Conservation (phyloP, 2,329 filamentous ascomycete genomes). For the Xylariales sp. region DNA sequence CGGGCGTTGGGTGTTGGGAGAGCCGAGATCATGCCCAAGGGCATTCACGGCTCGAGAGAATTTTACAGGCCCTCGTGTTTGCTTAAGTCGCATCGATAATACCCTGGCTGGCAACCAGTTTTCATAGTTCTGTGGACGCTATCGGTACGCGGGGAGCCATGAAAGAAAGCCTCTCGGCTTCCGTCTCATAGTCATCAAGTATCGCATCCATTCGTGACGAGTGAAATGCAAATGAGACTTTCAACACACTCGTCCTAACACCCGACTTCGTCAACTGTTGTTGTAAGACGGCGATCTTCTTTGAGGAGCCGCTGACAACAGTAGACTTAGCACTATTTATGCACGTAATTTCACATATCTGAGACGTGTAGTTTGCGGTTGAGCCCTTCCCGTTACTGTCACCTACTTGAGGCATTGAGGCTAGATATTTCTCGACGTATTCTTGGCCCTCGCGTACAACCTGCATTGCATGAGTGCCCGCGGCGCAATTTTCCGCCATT, state of each 20-base stretch:
- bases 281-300: conserved; percentile 15
- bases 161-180: conserved; percentile 17
- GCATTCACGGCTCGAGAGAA: conserved; percentile 15
- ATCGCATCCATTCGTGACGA: conserved; percentile 32
- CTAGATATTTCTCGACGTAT: conserved; percentile 3
- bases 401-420: not conserved
- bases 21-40: not conserved
- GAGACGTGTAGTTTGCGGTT: not conserved
- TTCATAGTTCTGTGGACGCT: conserved; percentile 20
- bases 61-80: conserved; percentile 24
- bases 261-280: not conserved
- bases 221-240: conserved; percentile 33
- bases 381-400: not conserved
- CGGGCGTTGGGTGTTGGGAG: not conserved
- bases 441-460: conserved; percentile 13
- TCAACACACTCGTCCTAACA: not conserved
- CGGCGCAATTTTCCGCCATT: conserved; percentile 12
- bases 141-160: conserved; percentile 23
- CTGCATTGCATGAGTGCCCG: conserved; percentile 29
- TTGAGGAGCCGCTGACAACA: conserved; percentile 23
- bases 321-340: conserved; percentile 27
- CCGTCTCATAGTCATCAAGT: conserved; percentile 23
- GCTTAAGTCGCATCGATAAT: conserved; percentile 23
- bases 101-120: conserved; percentile 1
- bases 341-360: conserved; percentile 29